These are phyloP conservation scores for Cucumis cinereus DNA, from an alignment of 306 rosid species.

Conservation along the genomic window DNA sequence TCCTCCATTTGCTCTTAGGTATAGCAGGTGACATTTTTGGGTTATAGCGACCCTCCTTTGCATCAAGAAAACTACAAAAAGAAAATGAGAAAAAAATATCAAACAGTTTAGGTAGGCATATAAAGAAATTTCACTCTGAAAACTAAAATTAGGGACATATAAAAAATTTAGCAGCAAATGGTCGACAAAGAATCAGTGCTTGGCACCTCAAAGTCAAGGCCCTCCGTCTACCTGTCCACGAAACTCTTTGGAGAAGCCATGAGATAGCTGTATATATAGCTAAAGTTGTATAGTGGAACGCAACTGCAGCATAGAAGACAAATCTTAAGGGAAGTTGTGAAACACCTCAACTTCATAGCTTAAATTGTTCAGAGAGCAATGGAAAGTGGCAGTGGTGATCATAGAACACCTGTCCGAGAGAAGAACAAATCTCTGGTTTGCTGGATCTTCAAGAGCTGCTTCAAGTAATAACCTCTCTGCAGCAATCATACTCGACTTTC, in stretches of 20 bases:
- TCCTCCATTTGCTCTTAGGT: constrained; percentile 83
- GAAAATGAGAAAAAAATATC: not conserved
- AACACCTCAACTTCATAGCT: not conserved
- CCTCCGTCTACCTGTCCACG: constrained; percentile 88
- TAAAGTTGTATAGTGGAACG: constrained; percentile 89
- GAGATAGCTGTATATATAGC: constrained; percentile 63
- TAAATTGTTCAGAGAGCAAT: not conserved
- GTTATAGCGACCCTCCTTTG: constrained; percentile 83
- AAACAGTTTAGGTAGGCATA: not conserved
- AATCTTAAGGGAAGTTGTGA: constrained; percentile 12
- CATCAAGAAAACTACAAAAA: constrained; percentile 79
- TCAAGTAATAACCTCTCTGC: constrained; percentile 30
- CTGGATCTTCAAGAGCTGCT: constrained; percentile 72
- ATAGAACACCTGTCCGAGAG: constrained; percentile 77
- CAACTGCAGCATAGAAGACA: constrained; percentile 56
- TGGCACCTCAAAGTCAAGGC: constrained; percentile 44
- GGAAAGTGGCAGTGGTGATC: not conserved
- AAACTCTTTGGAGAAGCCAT: constrained; percentile 80
- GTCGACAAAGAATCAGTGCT: constrained; percentile 28
- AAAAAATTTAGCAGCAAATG: constrained; percentile 9
- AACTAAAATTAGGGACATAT: not conserved
- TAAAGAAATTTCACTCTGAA: not conserved
- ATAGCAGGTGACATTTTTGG: constrained; percentile 81
- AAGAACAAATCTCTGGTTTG: constrained; percentile 90
- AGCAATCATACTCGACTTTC: constrained; percentile 41